phyloP scores from a whole-genome alignment of 345 rosid species.

The Carallia brachiata region DNA sequence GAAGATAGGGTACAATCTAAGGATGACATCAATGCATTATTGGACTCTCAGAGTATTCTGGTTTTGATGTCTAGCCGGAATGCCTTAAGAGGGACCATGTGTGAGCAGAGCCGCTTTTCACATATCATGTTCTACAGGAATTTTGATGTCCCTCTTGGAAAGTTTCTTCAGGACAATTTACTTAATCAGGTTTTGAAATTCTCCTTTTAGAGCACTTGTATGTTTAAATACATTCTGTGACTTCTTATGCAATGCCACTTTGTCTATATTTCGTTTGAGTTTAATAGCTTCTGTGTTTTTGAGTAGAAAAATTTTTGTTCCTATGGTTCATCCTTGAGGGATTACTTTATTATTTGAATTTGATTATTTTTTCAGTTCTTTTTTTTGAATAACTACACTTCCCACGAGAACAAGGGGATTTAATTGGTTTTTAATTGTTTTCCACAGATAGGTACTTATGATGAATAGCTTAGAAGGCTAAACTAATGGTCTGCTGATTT shows the following conservation, averaged over 20 bases:
- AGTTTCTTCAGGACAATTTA: slow-evolving; percentile 72
- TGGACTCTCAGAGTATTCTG: slow-evolving; percentile 77
- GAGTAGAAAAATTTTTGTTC: neutral
- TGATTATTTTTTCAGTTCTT: neutral
- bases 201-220: slow-evolving; percentile 6
- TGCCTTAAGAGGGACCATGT: slow-evolving; percentile 59
- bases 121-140: slow-evolving; percentile 86
- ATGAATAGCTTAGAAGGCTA: slow-evolving; percentile 11
- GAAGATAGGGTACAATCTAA: slow-evolving; percentile 37
- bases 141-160: slow-evolving; percentile 85
- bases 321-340: too few species aligned
- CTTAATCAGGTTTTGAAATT: slow-evolving; percentile 66
- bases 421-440: slow-evolving; percentile 1
- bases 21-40: slow-evolving; percentile 42
- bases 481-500: slow-evolving; percentile 25
- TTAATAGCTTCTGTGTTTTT: neutral
- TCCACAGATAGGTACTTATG: neutral
- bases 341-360: neutral
- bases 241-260: neutral
- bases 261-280: neutral
- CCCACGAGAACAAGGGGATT: neutral
- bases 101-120: slow-evolving; percentile 92
- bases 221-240: neutral
- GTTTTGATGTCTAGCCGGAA: slow-evolving; percentile 82
- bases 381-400: neutral